phyloP scores from a whole-genome alignment of 179 eudicot genomes.

The Carnegiea gigantea region DNA sequence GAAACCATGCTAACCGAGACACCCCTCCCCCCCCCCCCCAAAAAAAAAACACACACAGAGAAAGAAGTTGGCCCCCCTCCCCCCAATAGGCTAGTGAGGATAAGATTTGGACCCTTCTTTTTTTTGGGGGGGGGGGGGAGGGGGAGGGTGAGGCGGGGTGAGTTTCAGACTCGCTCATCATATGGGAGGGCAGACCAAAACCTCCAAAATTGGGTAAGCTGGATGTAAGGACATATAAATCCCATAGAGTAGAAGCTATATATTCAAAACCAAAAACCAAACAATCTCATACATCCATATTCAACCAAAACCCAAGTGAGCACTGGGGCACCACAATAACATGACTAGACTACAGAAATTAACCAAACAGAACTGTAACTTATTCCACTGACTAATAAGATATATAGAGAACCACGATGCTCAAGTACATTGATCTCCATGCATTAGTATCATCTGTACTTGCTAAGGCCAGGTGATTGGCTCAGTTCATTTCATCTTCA shows the following conservation, averaged over 20 bases:
- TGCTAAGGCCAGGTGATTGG: not conserved
- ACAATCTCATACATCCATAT: slow-evolving; percentile 1
- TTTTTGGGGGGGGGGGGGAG: too few relatives aligned
- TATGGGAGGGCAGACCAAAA: not conserved
- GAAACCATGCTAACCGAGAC: too few relatives aligned
- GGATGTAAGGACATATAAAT: not conserved
- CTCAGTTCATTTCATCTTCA: not conserved
- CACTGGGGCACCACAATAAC: not conserved
- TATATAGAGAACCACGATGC: not conserved
- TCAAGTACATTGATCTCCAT: not conserved
- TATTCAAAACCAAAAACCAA: not conserved
- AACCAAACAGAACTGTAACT: not conserved
- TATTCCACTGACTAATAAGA: not conserved
- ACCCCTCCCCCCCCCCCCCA: too few relatives aligned
- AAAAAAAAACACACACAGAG: too few relatives aligned
- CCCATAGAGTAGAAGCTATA: not conserved
- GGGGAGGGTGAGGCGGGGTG: not conserved
- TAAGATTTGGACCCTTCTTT: too few relatives aligned
- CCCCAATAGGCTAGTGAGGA: too few relatives aligned
- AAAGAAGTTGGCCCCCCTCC: too few relatives aligned
- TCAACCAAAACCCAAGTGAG: not conserved
- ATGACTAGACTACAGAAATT: not conserved
- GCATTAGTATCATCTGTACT: not conserved
- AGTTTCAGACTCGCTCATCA: not conserved
- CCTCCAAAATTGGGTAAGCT: not conserved